Base-by-base conservation (phyloP, 2,329 filamentous ascomycete genomes). In the Diaporthe velutina region DNA sequence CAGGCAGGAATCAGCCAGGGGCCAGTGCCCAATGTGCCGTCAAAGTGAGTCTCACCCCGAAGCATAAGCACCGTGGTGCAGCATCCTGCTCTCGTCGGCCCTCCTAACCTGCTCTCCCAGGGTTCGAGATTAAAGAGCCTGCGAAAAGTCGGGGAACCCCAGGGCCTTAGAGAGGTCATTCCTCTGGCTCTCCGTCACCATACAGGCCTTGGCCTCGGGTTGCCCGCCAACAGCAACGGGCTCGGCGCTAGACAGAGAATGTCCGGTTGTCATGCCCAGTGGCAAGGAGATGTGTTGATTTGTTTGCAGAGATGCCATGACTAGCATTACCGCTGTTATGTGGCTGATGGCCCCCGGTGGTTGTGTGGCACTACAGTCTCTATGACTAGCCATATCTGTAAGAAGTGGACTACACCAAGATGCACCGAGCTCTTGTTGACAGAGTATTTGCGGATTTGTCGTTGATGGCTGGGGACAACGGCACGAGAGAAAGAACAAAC, bases 1-100 rank as follows among this genome's bases (percentile, higher is more conserved):
- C 79, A 95, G 97, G 81, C 96, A 98, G 83, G 97, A 98, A 77
- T 93, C 95, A 17, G 94, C 96, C 38, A 96, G 95, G 80, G 96
- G 96, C 30, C 93, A 98, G 77, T 99, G 97, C 83, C 97, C 97
- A 38, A 98, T 99, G 97, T 99, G 97, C 82, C 91, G 97, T 78
- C 97, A 98, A 84, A 95, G 95, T 97, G 89, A 79, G 88, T 80
- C 8, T 9, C 50, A 5, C 80, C 25, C 7, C 25, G 28, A 45
- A 30, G 68, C 50, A 28, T 17, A 70, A 28, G 13, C 70, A 22
- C 12, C 19, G 28, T 17, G 25, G 30, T 60, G 48, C 70, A 50
- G 30, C 4, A 30, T 17, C 45, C 28, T 15, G 12, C 45, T 50
- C 6, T 15, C 28, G 40, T n/a, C 35, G 4, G 19, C 38, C 25